Evolutionary conservation across 1,139 yeast species (phyloP).

Genomic region (Schizosaccharomyces versatilis): DNA sequence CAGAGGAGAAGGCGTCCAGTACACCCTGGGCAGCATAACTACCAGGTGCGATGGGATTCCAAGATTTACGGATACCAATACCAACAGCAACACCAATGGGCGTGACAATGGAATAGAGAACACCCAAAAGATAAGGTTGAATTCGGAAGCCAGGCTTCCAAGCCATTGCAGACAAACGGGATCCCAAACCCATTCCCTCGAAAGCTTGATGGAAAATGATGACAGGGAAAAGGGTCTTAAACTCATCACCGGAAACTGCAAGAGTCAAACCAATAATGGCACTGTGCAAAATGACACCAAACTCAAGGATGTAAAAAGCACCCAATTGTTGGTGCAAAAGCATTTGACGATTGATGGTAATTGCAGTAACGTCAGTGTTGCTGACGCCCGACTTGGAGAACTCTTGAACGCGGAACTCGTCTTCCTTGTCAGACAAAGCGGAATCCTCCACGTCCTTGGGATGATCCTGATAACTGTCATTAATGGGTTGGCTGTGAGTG

Average conservation of each 20-base stretch:
- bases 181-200: slow-evolving; percentile 71
- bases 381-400: neutral
- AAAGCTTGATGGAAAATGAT: slow-evolving; percentile 63
- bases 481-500: neutral
- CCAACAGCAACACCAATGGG: slow-evolving; percentile 72
- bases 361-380: neutral
- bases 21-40: slow-evolving; percentile 16
- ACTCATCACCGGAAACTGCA: slow-evolving; percentile 47
- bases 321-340: slow-evolving; percentile 19
- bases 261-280: slow-evolving; percentile 43
- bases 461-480: neutral
- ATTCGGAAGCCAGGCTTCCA: slow-evolving; percentile 31
- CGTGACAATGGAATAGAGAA: slow-evolving; percentile 42
- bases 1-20: slow-evolving; percentile 69
- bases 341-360: slow-evolving; percentile 4
- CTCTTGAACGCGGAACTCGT: neutral
- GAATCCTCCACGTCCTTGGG: neutral
- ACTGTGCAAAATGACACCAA: slow-evolving; percentile 52
- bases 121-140: slow-evolving; percentile 41
- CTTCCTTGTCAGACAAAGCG: no score
- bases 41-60: slow-evolving; percentile 20
- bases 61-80: slow-evolving; percentile 51
- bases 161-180: slow-evolving; percentile 48
- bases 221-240: slow-evolving; percentile 46
- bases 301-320: slow-evolving; percentile 37